A percentile compares a stretch with the other conserved stretches of the same genome.
Evolutionary conservation across 1,284 basidiomycete species (phyloP).

Genomic region (Ustilago lituana): DNA sequence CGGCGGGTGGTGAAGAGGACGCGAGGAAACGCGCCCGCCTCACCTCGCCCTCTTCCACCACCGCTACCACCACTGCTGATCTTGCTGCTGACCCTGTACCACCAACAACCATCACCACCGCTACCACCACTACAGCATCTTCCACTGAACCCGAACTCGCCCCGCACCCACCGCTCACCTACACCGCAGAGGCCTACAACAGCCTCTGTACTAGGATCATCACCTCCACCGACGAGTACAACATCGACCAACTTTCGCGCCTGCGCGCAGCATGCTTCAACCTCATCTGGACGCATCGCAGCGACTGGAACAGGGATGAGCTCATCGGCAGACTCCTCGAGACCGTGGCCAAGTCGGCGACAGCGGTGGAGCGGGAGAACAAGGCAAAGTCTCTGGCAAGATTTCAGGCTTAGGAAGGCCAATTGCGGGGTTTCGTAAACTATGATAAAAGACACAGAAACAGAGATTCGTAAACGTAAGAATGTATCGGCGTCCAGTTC

Average conservation of each 20-base stretch:
- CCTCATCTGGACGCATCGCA: slow-evolving; percentile 80
- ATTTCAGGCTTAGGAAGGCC: too few species aligned
- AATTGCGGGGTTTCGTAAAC: too few species aligned
- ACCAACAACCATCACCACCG: neutral
- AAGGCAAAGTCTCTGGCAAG: neutral
- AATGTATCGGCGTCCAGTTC: too few species aligned
- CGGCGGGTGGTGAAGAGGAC: slow-evolving; percentile 32
- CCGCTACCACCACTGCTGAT: neutral
- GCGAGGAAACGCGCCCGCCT: slow-evolving; percentile 35
- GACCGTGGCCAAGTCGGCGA: slow-evolving; percentile 23
- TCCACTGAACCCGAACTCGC: neutral
- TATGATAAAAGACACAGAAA: too few species aligned
- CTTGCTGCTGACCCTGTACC: neutral
- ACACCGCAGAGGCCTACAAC: slow-evolving; percentile 16
- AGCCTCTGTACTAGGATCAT: slow-evolving; percentile 35
- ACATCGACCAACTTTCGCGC: slow-evolving; percentile 89
- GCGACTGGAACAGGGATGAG: slow-evolving; percentile 81
- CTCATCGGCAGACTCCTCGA: slow-evolving; percentile 70
- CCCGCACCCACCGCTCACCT: slow-evolving; percentile 36
- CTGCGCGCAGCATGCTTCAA: slow-evolving; percentile 84
- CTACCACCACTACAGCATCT: neutral
- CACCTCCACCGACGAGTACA: slow-evolving; percentile 38
- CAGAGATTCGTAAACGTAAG: too few species aligned
- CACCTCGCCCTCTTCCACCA: slow-evolving; percentile 6
- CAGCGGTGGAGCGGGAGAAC: slow-evolving; percentile 22